Evolutionary conservation across 352 stramenopile species (phyloP), one percentile per base, ranked within the genome.

Genomic region (Globisporangium cylindrosporum): DNA sequence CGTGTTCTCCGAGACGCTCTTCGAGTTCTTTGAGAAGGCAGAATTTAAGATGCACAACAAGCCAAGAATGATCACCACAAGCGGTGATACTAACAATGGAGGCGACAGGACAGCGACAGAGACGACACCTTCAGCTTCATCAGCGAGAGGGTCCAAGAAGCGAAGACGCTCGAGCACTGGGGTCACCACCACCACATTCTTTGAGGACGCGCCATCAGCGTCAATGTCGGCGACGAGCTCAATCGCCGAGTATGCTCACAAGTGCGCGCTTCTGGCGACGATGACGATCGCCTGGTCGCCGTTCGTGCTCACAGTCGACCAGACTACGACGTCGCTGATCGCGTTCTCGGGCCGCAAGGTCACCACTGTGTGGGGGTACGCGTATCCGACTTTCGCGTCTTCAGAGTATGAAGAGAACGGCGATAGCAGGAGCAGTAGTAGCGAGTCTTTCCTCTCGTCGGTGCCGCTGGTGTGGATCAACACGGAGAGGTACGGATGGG

Each of bases 401-500:
- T 59, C 58, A 7, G 59, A 67, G 4, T 43, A 71, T 0, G 38
- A 64, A 5, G 59, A n/a, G 29, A 61, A 34, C 41, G n/a, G 7
- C 1, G 27, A 7, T 20, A 43, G 20, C 20, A 59, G 25, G 22
- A n/a, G 27, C 7, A 41, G 4, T 12, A 25, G 15, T 1, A 60
- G 18, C 18, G 15, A 69, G 14, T 51, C 58, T 73, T 75, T 75
- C 49, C 68, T 82, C 38, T 79, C 76, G 29, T 64, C 76, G 22
- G 71, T 68, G 20, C 49, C 76, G 18, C 12, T 82, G 55, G 73
- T 56, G 27, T 82, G 73, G 73, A 72, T 92, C 55, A 79, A 92
- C 55, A 93, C 87, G 41, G 78, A 91, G n/a, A 80, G 77, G 24
- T 78, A 90, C 62, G 87, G 87, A 0, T 94, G 87, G 87, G 75